Evolutionary conservation across 1,284 basidiomycete species (phyloP).

Genomic region (Inonotus hispidus): DNA sequence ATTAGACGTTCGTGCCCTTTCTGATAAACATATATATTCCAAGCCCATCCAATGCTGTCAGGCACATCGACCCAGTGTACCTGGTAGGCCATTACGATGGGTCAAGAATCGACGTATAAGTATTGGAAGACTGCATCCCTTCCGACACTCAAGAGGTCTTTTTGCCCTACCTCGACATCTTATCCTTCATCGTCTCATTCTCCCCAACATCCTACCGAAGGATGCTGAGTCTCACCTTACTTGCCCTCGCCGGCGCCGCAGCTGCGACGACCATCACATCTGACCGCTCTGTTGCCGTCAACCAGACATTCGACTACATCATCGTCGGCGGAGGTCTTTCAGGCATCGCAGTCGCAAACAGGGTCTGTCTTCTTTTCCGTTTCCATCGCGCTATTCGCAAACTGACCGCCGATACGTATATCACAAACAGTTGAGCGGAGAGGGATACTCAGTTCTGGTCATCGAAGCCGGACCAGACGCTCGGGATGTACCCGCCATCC

Average conservation of each 20-base stretch:
- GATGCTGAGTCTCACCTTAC: background rate
- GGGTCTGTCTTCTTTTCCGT: conserved; percentile 22
- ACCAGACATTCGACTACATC: conserved; percentile 38
- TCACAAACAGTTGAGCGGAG: conserved; percentile 9
- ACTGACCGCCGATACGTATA: background rate
- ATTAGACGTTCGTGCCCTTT: background rate
- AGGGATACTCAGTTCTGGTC: conserved; percentile 20
- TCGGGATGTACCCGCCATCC: conserved; percentile 4
- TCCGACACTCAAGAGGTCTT: background rate
- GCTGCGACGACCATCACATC: conserved; percentile 10
- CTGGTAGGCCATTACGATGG: no score
- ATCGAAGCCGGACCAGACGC: conserved; percentile 22
- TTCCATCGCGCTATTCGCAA: background rate
- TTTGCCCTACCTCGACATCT: background rate
- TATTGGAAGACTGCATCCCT: background rate
- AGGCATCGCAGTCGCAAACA: conserved; percentile 34
- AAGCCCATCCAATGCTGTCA: no score
- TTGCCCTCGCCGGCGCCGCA: background rate
- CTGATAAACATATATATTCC: no score
- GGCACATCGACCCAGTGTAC: no score
- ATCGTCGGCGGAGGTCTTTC: conserved; percentile 43
- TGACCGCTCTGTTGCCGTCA: conserved; percentile 3
- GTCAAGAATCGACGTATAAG: background rate
- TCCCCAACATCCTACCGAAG: background rate
- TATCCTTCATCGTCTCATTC: background rate